Percentiles rank a stretch among this genome's conserved stretches.
Conservation (phyloP, 1,284 basidiomycete species). For the Thelephora terrestris region DNA sequence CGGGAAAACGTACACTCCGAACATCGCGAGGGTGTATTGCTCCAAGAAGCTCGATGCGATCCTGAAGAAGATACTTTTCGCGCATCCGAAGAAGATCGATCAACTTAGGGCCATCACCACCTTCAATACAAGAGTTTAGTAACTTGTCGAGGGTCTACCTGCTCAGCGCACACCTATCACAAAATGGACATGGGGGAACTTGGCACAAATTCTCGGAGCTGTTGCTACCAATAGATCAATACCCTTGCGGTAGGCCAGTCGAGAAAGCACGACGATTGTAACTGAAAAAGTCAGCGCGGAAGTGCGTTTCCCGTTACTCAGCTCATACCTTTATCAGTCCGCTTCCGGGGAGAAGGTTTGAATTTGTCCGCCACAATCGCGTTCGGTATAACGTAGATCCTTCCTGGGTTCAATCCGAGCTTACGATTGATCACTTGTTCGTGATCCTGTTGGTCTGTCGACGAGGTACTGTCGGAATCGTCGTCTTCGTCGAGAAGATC, state of each 20-base stretch:
- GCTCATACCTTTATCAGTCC: constrained; percentile 45
- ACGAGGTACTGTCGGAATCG: constrained; percentile 28
- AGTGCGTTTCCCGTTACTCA: background rate
- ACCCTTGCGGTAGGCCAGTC: constrained; percentile 95
- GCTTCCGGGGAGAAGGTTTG: constrained; percentile 37
- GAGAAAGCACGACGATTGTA: constrained; percentile 88
- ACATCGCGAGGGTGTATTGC: constrained; percentile 77
- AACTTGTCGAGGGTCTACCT: constrained; percentile 1
- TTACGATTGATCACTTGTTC: background rate
- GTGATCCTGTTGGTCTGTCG: constrained; percentile 17
- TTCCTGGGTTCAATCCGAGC: constrained; percentile 34
- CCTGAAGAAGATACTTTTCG: constrained; percentile 83
- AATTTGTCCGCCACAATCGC: constrained; percentile 88
- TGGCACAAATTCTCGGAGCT: constrained; percentile 80
- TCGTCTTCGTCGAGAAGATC: constrained; percentile 23
- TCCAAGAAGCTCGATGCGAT: constrained; percentile 85
- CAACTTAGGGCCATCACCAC: constrained; percentile 92
- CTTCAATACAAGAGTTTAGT: constrained; percentile 24
- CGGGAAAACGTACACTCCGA: constrained; percentile 44
- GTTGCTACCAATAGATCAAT: constrained; percentile 92
- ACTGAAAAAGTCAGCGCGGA: constrained; percentile 37
- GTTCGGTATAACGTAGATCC: constrained; percentile 90
- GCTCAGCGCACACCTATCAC: constrained; percentile 57
- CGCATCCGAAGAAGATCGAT: constrained; percentile 95
- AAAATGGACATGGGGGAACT: constrained; percentile 81